Evolutionary conservation across 2,329 filamentous ascomycete species (phyloP).

Genomic region (Aspergillus sp.): DNA sequence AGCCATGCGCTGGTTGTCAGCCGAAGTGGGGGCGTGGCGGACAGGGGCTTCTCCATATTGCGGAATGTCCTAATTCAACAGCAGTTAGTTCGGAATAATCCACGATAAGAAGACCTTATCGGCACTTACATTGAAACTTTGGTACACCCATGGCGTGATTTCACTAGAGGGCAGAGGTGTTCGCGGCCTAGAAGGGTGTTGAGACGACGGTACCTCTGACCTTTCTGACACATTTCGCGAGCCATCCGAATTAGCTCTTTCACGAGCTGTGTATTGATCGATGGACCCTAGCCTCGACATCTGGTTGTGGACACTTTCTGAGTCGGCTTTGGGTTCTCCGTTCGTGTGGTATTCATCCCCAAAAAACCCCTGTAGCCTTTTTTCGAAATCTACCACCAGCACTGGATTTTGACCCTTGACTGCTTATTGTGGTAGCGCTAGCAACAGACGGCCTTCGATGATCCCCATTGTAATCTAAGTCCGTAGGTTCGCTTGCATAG

Average conservation of each 20-base stretch:
- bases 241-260: constrained; percentile 78
- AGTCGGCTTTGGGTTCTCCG: constrained; percentile 58
- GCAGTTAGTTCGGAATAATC: background rate
- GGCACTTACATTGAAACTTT: constrained; percentile 69
- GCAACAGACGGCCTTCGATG: constrained; percentile 81
- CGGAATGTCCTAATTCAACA: constrained; percentile 59
- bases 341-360: constrained; percentile 76
- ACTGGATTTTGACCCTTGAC: constrained; percentile 72
- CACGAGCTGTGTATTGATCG: constrained; percentile 57
- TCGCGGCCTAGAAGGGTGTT: constrained; percentile 69
- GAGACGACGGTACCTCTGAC: constrained; percentile 59
- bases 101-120: background rate
- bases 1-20: constrained; percentile 64
- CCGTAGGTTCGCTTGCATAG: constrained; percentile 56
- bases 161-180: constrained; percentile 87
- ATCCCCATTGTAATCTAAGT: constrained; percentile 60
- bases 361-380: constrained; percentile 83
- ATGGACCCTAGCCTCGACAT: constrained; percentile 25
- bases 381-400: constrained; percentile 67
- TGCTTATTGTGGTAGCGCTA: constrained; percentile 81
- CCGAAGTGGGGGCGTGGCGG: constrained; percentile 62
- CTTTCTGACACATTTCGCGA: constrained; percentile 51
- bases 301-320: constrained; percentile 54
- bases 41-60: constrained; percentile 75
- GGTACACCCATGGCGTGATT: constrained; percentile 95